phyloP scores from a whole-genome alignment of 2,329 filamentous ascomycete species.

The Alternaria ventricosa region DNA sequence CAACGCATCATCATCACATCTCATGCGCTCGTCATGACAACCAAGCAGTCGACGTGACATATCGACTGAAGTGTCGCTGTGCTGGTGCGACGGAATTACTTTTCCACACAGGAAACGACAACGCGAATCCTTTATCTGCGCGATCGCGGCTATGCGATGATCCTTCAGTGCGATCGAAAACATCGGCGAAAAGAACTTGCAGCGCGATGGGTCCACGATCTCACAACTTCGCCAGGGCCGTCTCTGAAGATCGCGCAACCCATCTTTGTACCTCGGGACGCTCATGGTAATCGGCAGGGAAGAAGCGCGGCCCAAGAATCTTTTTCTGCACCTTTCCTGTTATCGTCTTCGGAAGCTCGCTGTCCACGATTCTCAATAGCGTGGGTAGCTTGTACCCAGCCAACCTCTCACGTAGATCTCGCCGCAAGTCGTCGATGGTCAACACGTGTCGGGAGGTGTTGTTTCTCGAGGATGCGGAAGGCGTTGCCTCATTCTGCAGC shows the following conservation, averaged over 20 bases:
- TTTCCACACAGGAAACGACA: neutral
- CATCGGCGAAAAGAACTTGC: neutral
- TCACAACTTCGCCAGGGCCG: slow-evolving; percentile 31
- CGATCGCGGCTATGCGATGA: neutral
- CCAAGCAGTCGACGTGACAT: neutral
- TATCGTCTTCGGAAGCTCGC: slow-evolving; percentile 57
- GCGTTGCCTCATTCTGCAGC: slow-evolving; percentile 45
- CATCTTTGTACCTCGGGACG: slow-evolving; percentile 40
- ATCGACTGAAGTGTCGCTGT: too few relatives aligned
- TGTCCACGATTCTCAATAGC: slow-evolving; percentile 52
- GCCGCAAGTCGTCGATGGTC: slow-evolving; percentile 51
- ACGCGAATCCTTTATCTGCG: neutral
- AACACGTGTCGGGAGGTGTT: slow-evolving; percentile 29
- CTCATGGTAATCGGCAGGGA: slow-evolving; percentile 35
- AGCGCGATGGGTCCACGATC: neutral
- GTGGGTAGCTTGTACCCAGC: slow-evolving; percentile 60
- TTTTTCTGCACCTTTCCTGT: slow-evolving; percentile 62
- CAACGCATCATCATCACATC: neutral
- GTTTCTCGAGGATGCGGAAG: slow-evolving; percentile 21
- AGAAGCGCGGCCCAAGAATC: slow-evolving; percentile 50
- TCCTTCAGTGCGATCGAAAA: neutral
- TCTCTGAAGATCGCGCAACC: slow-evolving; percentile 17
- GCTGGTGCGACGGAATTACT: neutral
- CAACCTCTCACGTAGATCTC: slow-evolving; percentile 53
- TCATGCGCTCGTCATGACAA: neutral